phyloP scores from a whole-genome alignment of 73 alveolate species.

The Paramecium sonneborni region DNA sequence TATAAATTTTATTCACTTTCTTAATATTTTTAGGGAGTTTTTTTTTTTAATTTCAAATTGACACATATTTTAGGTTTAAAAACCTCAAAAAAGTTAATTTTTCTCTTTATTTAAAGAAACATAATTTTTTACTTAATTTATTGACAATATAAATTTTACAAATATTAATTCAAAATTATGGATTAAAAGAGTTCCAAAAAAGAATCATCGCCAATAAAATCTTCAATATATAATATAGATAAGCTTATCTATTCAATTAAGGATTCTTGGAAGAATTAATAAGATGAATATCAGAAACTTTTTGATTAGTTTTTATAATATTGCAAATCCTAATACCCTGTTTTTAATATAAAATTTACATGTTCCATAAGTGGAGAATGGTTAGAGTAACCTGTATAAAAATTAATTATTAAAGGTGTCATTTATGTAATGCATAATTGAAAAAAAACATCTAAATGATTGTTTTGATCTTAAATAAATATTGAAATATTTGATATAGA shows the following conservation, averaged over 20 bases:
- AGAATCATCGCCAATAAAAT: neutral
- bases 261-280: neutral
- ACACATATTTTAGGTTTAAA: neutral
- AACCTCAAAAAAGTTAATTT: neutral
- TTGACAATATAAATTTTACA: neutral
- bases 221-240: neutral
- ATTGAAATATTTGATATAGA: neutral
- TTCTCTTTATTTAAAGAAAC: neutral
- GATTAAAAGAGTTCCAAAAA: neutral
- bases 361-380: slow-evolving; percentile 2
- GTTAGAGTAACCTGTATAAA: neutral
- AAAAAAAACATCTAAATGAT: slow-evolving; percentile 5
- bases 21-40: neutral
- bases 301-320: neutral
- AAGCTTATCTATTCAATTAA: neutral
- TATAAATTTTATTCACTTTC: no score
- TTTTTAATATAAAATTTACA: neutral
- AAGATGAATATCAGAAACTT: neutral
- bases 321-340: neutral
- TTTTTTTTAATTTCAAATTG: no score
- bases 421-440: neutral
- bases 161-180: neutral
- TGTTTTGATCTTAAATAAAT: slow-evolving; percentile 15
- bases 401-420: slow-evolving; percentile 1
- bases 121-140: neutral